Percentiles rank a stretch among this genome's conserved stretches.
Evolutionary conservation across 768 basidiomycete species (phyloP).

Genomic region (Glaciozyma martinii): DNA sequence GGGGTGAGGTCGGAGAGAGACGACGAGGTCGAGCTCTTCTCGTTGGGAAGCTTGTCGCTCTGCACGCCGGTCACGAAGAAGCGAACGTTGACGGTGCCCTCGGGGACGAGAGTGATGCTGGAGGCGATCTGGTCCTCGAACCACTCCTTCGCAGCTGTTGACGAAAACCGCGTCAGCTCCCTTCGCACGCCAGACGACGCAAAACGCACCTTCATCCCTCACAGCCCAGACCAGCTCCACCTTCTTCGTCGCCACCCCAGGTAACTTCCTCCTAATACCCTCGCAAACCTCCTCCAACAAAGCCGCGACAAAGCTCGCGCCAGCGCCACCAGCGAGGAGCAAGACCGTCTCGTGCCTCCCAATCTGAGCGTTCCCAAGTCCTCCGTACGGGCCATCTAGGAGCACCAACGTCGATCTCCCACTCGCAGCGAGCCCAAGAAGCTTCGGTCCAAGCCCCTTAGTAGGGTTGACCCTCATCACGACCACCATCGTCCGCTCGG

Average conservation of each 20-base stretch:
- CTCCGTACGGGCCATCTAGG: constrained; percentile 35
- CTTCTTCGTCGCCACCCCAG: background rate
- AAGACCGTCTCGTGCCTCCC: constrained; percentile 19
- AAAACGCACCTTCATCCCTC: constrained; percentile 11
- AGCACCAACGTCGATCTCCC: constrained; percentile 26
- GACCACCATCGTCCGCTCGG: constrained; percentile 10
- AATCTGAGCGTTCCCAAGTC: constrained; percentile 20
- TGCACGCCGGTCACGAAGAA: constrained; percentile 12
- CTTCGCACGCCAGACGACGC: background rate
- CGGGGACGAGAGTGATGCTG: background rate
- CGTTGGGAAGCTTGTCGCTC: background rate
- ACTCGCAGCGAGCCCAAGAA: constrained; percentile 10
- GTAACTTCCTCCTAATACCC: constrained; percentile 3
- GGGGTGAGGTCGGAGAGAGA: background rate
- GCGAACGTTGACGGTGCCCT: constrained; percentile 3
- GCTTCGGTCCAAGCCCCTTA: constrained; percentile 17
- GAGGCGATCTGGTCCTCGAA: constrained; percentile 10
- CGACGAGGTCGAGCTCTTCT: background rate
- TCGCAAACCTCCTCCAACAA: constrained; percentile 12
- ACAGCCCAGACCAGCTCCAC: constrained; percentile 19
- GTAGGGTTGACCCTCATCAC: constrained; percentile 15
- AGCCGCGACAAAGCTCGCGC: constrained; percentile 22
- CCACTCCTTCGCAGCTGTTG: constrained; percentile 14
- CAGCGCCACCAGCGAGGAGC: constrained; percentile 32
- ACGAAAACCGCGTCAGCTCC: background rate